A percentile compares a stretch with the other conserved stretches of the same genome.
phyloP scores from a whole-genome alignment of 148 eudicot species.

The Limonium bicolor region DNA sequence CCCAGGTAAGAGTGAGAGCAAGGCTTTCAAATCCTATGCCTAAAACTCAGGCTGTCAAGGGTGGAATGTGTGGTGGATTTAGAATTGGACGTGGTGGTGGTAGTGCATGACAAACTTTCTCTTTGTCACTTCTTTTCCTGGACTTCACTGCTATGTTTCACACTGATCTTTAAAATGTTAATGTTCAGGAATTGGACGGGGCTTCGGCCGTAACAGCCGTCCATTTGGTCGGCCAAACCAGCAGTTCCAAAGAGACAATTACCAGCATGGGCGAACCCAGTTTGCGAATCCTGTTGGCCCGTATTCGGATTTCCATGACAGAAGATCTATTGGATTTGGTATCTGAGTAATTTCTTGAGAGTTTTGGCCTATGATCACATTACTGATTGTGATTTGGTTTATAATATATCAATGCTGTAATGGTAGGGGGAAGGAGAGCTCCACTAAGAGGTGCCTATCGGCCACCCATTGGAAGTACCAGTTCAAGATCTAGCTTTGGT shows the following conservation, averaged over 20 bases:
- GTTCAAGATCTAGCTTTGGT: conserved; percentile 31
- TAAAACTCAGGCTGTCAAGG: conserved; percentile 80
- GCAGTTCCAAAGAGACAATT: conserved; percentile 29
- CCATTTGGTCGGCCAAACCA: conserved; percentile 26
- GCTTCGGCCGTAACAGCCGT: conserved; percentile 33
- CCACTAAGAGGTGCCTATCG: conserved; percentile 30
- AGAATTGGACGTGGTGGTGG: conserved; percentile 47
- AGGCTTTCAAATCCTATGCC: conserved; percentile 85
- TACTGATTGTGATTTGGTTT: not conserved
- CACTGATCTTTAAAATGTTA: not conserved
- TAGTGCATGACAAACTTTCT: conserved; percentile 7
- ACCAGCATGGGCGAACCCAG: conserved; percentile 38
- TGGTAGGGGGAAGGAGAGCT: conserved; percentile 51
- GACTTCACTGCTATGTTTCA: not conserved
- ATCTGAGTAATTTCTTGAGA: not conserved
- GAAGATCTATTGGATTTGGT: conserved; percentile 30
- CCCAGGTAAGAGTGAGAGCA: conserved; percentile 51
- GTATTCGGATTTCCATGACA: conserved; percentile 35
- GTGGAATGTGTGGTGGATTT: conserved; percentile 79
- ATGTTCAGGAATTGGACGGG: conserved; percentile 32
- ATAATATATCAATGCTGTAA: not conserved
- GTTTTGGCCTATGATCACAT: not conserved
- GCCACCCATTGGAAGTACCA: conserved; percentile 15
- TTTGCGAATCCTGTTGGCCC: conserved; percentile 32
- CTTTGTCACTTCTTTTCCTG: conserved; percentile 4